Conservation (phyloP, 495 filamentous ascomycete genomes). For the Thozetella sp. region DNA sequence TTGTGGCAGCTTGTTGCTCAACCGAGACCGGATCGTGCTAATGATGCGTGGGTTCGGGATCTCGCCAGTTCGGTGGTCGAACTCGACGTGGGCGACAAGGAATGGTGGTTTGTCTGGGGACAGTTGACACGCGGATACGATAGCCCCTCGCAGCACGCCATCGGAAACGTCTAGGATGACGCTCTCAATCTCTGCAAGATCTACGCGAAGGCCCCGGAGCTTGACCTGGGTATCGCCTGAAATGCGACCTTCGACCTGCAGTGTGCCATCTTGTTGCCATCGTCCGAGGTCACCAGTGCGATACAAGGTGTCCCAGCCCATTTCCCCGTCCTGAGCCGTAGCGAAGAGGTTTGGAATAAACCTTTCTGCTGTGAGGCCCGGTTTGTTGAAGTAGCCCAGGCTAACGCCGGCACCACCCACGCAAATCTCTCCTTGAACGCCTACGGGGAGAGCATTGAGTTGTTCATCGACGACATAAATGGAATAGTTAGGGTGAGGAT, state of each 20-base stretch:
- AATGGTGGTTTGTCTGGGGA: conserved; percentile 1
- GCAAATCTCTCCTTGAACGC: conserved; percentile 25
- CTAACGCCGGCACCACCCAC: conserved; percentile 23
- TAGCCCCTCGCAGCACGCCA: conserved; percentile 8
- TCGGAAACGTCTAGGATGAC: conserved; percentile 17
- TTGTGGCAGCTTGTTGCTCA: conserved; percentile 13
- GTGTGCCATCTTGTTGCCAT: conserved; percentile 29
- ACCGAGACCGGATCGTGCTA: neutral
- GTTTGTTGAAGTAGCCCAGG: conserved; percentile 19
- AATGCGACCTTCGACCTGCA: conserved; percentile 37
- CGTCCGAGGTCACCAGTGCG: conserved; percentile 42
- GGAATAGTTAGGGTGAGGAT: conserved; percentile 21
- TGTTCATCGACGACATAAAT: conserved; percentile 40
- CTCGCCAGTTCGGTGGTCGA: conserved; percentile 8
- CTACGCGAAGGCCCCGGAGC: conserved; percentile 43
- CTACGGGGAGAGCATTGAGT: conserved; percentile 31
- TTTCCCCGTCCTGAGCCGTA: neutral
- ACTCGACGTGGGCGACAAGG: conserved; percentile 17
- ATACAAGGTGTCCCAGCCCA: conserved; percentile 21
- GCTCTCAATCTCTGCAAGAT: conserved; percentile 41
- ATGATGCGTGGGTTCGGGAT: conserved; percentile 26
- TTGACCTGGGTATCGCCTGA: conserved; percentile 42
- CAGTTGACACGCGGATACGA: conserved; percentile 1
- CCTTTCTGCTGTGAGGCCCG: conserved; percentile 6
- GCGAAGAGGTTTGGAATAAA: conserved; percentile 27